Base-by-base conservation (phyloP, 345 rosid genomes). In the Excoecaria cochinchinensis region DNA sequence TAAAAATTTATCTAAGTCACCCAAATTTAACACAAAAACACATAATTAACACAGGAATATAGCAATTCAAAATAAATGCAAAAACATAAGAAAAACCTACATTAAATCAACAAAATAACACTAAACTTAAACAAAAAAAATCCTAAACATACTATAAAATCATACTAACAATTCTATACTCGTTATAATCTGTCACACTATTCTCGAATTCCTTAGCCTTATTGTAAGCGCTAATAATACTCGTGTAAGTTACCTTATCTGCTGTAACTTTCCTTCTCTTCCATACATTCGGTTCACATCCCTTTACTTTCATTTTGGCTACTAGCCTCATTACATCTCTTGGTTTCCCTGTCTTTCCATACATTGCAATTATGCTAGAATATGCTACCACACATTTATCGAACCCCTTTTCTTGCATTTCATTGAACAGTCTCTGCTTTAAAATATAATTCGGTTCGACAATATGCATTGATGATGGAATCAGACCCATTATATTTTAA, bases 311-410 rank as follows among this genome's bases (percentile, higher is more conserved):
- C 98, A 94, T 94, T 81, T 85, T 86, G 0, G 90, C 98, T 61
- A 90, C 78, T 11, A 92, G 86, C 72, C 84, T 85, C 89, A 85
- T 83, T 17, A 97, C 97, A 52, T 94, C 91, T 42, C 84, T 79
- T 36, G 80, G 60, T 79, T 90, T 88, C 12, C 90, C 89, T 38
- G 84, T 80, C 71, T 93, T 92, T 44, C 97, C 97, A 10, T 90
- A 90, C 93, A 90, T 89, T 48, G 92, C 83, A n/a, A 93, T 77
- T 67, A 93, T 84, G 85, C 83, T 93, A 3, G 93, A 89, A 74
- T 91, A 91, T 1, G 97, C 97, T 22, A 94, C 97, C 4, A 94
- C 87, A 57, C 98, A 90, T 78, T 84, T 88, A 63, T 90, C 89
- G 25, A 86, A 89, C 6, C 97, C 96, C 44, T 86, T 88, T 47